phyloP scores from a whole-genome alignment of 768 basidiomycete genomes.

The Leucocoprinus leucothites region DNA sequence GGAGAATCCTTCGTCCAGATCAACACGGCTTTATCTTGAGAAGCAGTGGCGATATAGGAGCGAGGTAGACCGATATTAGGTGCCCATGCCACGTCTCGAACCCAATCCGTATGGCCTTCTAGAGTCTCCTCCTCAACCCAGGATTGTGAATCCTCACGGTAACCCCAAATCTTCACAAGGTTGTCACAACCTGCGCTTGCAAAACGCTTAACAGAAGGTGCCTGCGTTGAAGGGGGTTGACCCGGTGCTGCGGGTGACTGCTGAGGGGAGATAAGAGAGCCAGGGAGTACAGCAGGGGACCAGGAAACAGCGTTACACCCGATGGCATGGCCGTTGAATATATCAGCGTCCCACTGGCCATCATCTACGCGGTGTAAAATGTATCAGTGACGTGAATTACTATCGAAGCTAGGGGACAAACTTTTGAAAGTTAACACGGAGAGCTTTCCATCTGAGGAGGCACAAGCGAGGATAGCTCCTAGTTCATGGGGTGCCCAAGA shows the following conservation, averaged over 20 bases:
- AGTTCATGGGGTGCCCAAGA: constrained; percentile 99
- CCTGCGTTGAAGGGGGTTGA: constrained; percentile 35
- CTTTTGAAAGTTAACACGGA: constrained; percentile 97
- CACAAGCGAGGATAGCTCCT: constrained; percentile 94
- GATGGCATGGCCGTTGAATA: constrained; percentile 94
- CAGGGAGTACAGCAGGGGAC: constrained; percentile 89
- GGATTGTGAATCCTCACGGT: constrained; percentile 79
- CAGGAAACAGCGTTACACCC: constrained; percentile 98
- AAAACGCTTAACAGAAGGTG: constrained; percentile 82
- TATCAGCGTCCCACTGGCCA: constrained; percentile 92
- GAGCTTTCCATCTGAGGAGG: constrained; percentile 94
- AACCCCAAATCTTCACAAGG: constrained; percentile 91
- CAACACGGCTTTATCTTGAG: constrained; percentile 88
- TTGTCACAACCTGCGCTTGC: constrained; percentile 97
- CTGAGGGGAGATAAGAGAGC: constrained; percentile 76
- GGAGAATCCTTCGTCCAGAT: constrained; percentile 90
- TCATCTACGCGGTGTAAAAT: constrained; percentile 58
- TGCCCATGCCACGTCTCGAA: constrained; percentile 98
- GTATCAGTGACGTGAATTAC: neutral
- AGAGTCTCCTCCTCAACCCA: constrained; percentile 91
- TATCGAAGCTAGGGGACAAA: constrained; percentile 37
- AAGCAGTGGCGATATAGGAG: constrained; percentile 94
- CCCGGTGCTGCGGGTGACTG: constrained; percentile 45
- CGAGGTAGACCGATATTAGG: constrained; percentile 94
- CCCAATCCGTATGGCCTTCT: constrained; percentile 96